Evolutionary conservation across 352 stramenopile species (phyloP), one percentile per base, ranked within the genome.

Genomic region (Globisporangium paddicum): DNA sequence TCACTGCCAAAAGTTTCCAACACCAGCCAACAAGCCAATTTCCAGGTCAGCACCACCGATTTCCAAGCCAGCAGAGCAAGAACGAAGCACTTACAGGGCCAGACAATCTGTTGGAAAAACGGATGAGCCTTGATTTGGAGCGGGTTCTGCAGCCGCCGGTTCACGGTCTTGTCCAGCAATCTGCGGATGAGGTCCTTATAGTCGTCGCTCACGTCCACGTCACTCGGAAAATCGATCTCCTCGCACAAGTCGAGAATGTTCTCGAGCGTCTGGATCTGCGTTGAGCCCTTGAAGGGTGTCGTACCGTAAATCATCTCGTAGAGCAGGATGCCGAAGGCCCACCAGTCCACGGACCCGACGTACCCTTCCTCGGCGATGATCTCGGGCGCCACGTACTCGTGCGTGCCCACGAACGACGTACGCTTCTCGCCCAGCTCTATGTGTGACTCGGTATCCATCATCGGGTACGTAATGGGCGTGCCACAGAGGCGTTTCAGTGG

Each of bases 121-220:
- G 87, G 79, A 71, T 98, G 95, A 30, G 75, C 73, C 75, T 97
- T 93, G 58, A 98, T 97, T 28, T 97, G 73, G 28, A 86, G 71
- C 66, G 91, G 85, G 48, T 98, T 83, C 67, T 97, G 96, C 11
- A 98, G 64, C 18, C 98, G 68, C 45, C 74, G 62, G 37, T 25
- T 40, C 16, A 68, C 59, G 23, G 55, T 67, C 48, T 78, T 76
- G 37, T 55, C 55, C 2, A 82, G 63, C 25, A 82, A 56, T 21
- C 62, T 55, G 21, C 66, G 59, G 63, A 94, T 90, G 38, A 98
- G 71, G 64, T 97, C 87, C 26, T 79, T 79, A 40, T 73, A 82
- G 28, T 88, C 69, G 1, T 68, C 60, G 48, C 64, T 78, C 25
- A 81, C 60, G 30, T 76, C 68, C 32, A 95, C 82, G 49, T 88